A percentile compares a stretch with the other conserved stretches of the same genome.
These are phyloP conservation scores for Aspergillus niger DNA, from an alignment of 2,329 filamentous ascomycete species.

Conservation along the genomic window DNA sequence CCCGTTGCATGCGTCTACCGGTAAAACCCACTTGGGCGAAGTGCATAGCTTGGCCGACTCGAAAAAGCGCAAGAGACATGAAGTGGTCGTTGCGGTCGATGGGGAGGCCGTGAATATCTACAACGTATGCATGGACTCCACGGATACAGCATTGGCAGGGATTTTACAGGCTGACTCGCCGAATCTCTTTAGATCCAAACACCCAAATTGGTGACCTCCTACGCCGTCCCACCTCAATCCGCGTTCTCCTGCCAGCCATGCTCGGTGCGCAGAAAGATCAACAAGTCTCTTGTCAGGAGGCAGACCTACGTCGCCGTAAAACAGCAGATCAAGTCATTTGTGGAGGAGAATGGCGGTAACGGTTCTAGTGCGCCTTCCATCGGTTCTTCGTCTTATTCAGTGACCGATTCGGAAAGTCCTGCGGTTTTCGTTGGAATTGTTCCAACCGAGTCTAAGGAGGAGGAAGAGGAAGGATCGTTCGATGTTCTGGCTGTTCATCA, in stretches of 20 bases:
- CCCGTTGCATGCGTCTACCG: slow-evolving; percentile 43
- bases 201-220: slow-evolving; percentile 61
- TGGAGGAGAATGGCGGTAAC: slow-evolving; percentile 48
- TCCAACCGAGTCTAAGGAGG: slow-evolving; percentile 29
- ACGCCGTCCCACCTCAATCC: slow-evolving; percentile 62
- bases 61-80: slow-evolving; percentile 64
- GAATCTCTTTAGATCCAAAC: slow-evolving; percentile 56
- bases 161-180: slow-evolving; percentile 9
- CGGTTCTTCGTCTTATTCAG: slow-evolving; percentile 41
- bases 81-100: slow-evolving; percentile 61
- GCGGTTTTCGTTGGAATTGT: slow-evolving; percentile 43
- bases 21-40: slow-evolving; percentile 45
- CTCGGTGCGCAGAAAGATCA: slow-evolving; percentile 58
- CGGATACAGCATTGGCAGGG: too few relatives aligned
- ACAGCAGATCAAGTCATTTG: slow-evolving; percentile 56
- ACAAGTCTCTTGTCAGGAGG: slow-evolving; percentile 49
- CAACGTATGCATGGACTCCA: slow-evolving; percentile 50
- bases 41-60: slow-evolving; percentile 58
- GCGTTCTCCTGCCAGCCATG: slow-evolving; percentile 60
- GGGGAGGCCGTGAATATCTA: slow-evolving; percentile 65
- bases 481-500: slow-evolving; percentile 47
- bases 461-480: slow-evolving; percentile 34
- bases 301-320: slow-evolving; percentile 59
- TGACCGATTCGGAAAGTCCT: slow-evolving; percentile 41
- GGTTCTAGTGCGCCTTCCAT: slow-evolving; percentile 38